Base-by-base conservation (phyloP, 2,329 filamentous ascomycete species). In the Sporothrix euskadiensis region DNA sequence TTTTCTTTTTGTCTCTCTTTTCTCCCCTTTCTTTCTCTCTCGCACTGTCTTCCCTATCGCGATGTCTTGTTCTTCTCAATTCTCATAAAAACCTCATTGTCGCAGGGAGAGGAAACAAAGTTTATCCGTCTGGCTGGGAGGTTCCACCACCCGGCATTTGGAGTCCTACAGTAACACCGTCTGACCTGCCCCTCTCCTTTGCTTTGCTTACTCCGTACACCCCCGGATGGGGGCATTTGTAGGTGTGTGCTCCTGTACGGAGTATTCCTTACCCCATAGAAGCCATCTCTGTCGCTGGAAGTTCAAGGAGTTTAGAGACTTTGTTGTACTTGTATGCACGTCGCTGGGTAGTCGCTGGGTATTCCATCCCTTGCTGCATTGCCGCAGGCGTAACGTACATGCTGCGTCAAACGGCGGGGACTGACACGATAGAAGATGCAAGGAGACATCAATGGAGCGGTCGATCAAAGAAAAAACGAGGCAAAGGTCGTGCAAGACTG, bases 111-210 rank as follows among this genome's bases (percentile, higher is more conserved):
- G 56, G n/a, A 54, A 41, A 65, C 39, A 63, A 39, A 56, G n/a
- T 56, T 22, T 32, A 71, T 57, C 71, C 71, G 47, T 56, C 47
- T 54, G 12, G 47, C 71, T 47, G 71, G 71, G 59, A 56, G 71
- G 59, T 66, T 47, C 59, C 71, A 66, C 71, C 22, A 26, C 14
- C 57, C 70, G 70, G 70, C 70, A 71, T 32, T 63, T 65, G 57
- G 16, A n/a, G 32, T 47, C 68, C 52, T 70, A 35, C 68, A 70
- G 68, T 44, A 44, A 44, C 52, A 70, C 32, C 12, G 54, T 41
- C 12, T 44, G 35, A 10, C 54, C 26, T 32, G 54, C 56, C 69
- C 69, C 30, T 39, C 22, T 63, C 41, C 63, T 71, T 52, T 47
- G 61, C 39, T 66, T 47, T 47, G 61, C 61, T 30, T 44, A 30